Evolutionary conservation across 306 rosid genomes (phyloP).

Genomic region (Vicia sativa): DNA sequence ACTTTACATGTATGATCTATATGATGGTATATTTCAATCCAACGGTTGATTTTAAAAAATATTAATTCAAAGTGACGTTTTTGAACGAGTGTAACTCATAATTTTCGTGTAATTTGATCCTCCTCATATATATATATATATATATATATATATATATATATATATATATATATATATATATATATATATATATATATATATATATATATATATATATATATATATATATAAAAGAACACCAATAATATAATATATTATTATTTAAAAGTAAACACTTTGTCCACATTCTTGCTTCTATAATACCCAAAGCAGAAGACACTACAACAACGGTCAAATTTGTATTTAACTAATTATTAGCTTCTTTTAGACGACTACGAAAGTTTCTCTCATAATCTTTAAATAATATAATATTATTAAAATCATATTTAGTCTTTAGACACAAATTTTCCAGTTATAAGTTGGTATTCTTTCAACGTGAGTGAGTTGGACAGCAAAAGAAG

Average conservation of each 20-base stretch:
- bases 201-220: no score
- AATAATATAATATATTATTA: not conserved
- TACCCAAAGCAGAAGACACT: constrained; percentile 21
- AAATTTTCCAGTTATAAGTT: constrained; percentile 7
- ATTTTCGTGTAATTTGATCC: no score
- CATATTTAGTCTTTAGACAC: not conserved
- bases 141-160: no score
- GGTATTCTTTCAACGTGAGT: constrained; percentile 34
- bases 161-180: no score
- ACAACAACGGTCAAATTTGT: constrained; percentile 26
- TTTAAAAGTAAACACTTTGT: constrained; percentile 7
- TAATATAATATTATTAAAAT: not conserved
- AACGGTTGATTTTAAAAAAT: no score
- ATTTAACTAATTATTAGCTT: not conserved
- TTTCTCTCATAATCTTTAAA: not conserved
- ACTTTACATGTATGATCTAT: no score
- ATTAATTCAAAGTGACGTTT: no score
- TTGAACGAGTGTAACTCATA: no score
- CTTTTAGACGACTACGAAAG: not conserved
- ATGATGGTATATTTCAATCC: no score
- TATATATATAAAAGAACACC: no score
- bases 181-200: no score
- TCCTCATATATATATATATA: no score
- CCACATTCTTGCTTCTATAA: constrained; percentile 18
- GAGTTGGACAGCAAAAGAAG: constrained; percentile 41